Percentiles rank a stretch among this genome's conserved stretches.
phyloP scores from a whole-genome alignment of 495 filamentous ascomycete genomes.

The Physcia stellaris region DNA sequence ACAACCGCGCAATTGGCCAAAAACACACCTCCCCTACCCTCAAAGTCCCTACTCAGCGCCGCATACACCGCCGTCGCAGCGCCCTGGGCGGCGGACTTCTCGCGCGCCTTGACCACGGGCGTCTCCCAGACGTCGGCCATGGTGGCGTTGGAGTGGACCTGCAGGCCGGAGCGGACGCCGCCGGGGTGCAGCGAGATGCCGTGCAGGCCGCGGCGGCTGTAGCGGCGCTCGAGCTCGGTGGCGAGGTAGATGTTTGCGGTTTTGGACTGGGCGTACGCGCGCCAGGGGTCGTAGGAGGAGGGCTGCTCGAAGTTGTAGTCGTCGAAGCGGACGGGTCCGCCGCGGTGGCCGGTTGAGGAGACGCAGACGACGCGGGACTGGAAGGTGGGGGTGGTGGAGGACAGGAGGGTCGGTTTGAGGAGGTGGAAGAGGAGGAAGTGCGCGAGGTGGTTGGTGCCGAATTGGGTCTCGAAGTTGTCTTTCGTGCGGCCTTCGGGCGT shows the following conservation, averaged over 20 bases:
- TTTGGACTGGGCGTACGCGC: slow-evolving; percentile 26
- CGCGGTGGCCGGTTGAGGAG: slow-evolving; percentile 26
- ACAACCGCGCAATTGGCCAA: slow-evolving; percentile 23
- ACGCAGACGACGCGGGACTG: slow-evolving; percentile 31
- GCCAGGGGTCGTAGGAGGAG: slow-evolving; percentile 24
- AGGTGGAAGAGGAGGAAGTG: slow-evolving; percentile 43
- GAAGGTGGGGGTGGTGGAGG: slow-evolving; percentile 22
- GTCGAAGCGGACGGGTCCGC: slow-evolving; percentile 13
- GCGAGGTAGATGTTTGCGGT: slow-evolving; percentile 29
- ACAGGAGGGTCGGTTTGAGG: slow-evolving; percentile 28
- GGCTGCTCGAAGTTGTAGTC: slow-evolving; percentile 23
- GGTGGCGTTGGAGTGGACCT: slow-evolving; percentile 14
- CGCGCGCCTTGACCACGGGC: slow-evolving; percentile 12
- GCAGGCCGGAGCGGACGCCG: slow-evolving; percentile 16
- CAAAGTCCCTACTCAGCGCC: slow-evolving; percentile 23
- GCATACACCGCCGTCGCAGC: slow-evolving; percentile 30
- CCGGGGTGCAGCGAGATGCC: slow-evolving; percentile 29
- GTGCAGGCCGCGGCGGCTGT: slow-evolving; percentile 24
- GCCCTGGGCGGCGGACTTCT: slow-evolving; percentile 25
- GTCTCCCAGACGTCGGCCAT: slow-evolving; percentile 7
- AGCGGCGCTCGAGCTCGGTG: slow-evolving; percentile 28
- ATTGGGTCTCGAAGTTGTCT: slow-evolving; percentile 34
- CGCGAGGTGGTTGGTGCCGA: slow-evolving; percentile 36
- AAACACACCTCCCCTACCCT: slow-evolving; percentile 27
- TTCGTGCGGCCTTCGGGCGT: slow-evolving; percentile 23